Evolutionary conservation across 345 rosid species (phyloP).

Genomic region (Passiflora organensis): DNA sequence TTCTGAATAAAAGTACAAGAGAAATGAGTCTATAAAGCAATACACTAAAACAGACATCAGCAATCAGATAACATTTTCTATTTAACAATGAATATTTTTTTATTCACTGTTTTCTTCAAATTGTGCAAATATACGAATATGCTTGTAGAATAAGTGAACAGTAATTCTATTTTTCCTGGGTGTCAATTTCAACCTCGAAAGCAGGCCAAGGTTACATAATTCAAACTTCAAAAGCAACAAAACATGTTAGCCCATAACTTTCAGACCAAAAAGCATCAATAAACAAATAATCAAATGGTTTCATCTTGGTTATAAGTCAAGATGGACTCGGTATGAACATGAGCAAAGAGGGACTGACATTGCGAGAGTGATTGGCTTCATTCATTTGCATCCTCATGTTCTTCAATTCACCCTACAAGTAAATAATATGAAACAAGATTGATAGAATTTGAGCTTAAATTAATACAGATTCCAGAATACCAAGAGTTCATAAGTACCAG

Average conservation of each 20-base stretch:
- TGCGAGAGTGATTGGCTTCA: slow-evolving; percentile 77
- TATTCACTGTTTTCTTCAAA: too few relatives aligned
- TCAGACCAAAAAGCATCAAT: background rate
- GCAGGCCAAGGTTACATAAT: background rate
- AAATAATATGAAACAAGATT: slow-evolving; percentile 9
- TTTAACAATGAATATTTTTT: background rate
- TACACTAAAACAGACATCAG: background rate
- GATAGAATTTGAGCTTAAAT: background rate
- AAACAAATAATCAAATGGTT: too few relatives aligned
- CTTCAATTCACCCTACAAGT: slow-evolving; percentile 73
- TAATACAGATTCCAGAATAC: background rate
- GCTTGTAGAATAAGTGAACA: too few relatives aligned
- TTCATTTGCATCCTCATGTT: slow-evolving; percentile 86
- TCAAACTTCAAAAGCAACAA: background rate
- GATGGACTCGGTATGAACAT: background rate
- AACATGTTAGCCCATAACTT: background rate
- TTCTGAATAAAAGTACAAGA: slow-evolving; percentile 47
- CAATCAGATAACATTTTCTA: background rate
- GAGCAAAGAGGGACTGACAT: slow-evolving; percentile 43
- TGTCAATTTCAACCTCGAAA: background rate
- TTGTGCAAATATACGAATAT: too few relatives aligned
- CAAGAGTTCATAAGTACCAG: background rate
- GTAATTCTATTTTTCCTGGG: background rate
- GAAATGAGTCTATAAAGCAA: slow-evolving; percentile 3
- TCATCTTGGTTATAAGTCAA: background rate